A percentile compares a stretch with the other conserved stretches of the same genome.
These are phyloP conservation scores for Kwoniella mangroviensis DNA, from an alignment of 768 basidiomycete genomes.

Conservation along the genomic window DNA sequence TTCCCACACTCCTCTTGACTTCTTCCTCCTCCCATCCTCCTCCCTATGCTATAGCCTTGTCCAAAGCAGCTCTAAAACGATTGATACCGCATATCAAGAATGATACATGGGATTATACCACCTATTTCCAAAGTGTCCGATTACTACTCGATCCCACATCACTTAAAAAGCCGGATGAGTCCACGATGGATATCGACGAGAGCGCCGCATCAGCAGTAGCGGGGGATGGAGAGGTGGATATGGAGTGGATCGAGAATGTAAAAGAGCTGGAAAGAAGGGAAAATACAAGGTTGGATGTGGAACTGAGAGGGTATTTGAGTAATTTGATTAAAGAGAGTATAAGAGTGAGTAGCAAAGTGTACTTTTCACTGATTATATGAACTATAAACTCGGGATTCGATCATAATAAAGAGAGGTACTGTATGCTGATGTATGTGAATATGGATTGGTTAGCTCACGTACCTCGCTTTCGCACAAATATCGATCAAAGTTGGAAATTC, in stretches of 20 bases:
- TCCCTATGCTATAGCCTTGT: constrained; percentile 25
- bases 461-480: constrained; percentile 79
- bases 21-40: constrained; percentile 13
- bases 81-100: constrained; percentile 35
- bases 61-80: constrained; percentile 31
- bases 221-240: constrained; percentile 15
- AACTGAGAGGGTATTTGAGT: constrained; percentile 89
- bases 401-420: too few relatives aligned
- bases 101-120: constrained; percentile 33
- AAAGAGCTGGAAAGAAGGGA: constrained; percentile 72
- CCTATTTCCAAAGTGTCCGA: constrained; percentile 19
- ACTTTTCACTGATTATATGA: background rate
- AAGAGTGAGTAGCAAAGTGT: constrained; percentile 65
- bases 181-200: constrained; percentile 11
- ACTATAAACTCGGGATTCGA: too few relatives aligned
- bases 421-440: too few relatives aligned
- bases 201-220: background rate
- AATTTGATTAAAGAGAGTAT: constrained; percentile 99
- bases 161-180: background rate
- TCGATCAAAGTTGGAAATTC: constrained; percentile 76
- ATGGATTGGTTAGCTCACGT: constrained; percentile 33
- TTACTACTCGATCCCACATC: constrained; percentile 2
- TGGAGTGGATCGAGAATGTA: constrained; percentile 77
- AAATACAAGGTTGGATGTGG: constrained; percentile 82
- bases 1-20: constrained; percentile 27